These are phyloP conservation scores for Metschnikowia gruessii DNA, from an alignment of 805 yeast species.

Conservation along the genomic window DNA sequence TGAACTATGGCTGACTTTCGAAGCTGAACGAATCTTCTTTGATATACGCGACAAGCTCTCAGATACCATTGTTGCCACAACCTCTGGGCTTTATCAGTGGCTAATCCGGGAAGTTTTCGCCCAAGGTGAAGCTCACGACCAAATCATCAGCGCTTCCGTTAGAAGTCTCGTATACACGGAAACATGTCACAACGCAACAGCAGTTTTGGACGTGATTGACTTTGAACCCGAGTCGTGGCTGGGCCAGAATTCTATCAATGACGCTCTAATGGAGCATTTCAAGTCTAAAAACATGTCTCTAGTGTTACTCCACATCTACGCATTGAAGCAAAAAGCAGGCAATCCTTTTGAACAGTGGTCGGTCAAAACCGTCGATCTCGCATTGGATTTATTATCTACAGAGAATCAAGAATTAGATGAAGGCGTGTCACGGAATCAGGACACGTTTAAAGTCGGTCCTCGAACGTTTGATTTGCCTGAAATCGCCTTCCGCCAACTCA, in stretches of 20 bases:
- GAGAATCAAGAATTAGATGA: background rate
- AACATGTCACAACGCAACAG: background rate
- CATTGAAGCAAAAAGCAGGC: slow-evolving; percentile 10
- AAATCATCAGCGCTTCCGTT: background rate
- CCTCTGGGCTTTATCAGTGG: slow-evolving; percentile 10
- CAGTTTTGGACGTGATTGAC: slow-evolving; percentile 5
- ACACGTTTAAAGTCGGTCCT: background rate
- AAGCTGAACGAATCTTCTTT: slow-evolving; percentile 2
- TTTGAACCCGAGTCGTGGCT: slow-evolving; percentile 14
- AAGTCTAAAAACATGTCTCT: background rate
- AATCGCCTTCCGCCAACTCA: slow-evolving; percentile 16
- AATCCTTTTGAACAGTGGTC: slow-evolving; percentile 10
- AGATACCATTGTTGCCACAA: background rate
- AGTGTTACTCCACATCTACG: slow-evolving; percentile 9
- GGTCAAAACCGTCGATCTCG: slow-evolving; percentile 9
- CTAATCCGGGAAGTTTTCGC: slow-evolving; percentile 6
- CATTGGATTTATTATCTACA: slow-evolving; percentile 10
- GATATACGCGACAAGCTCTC: background rate
- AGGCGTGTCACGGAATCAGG: background rate
- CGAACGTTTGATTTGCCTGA: slow-evolving; percentile 7
- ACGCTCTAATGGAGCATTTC: slow-evolving; percentile 16
- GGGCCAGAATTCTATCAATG: slow-evolving; percentile 12
- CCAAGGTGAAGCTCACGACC: slow-evolving; percentile 1
- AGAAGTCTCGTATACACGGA: slow-evolving; percentile 11
- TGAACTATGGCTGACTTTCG: slow-evolving; percentile 8